Base-by-base conservation (phyloP, 192 early-diverging fungal genomes). In the Gigaspora rosea region DNA sequence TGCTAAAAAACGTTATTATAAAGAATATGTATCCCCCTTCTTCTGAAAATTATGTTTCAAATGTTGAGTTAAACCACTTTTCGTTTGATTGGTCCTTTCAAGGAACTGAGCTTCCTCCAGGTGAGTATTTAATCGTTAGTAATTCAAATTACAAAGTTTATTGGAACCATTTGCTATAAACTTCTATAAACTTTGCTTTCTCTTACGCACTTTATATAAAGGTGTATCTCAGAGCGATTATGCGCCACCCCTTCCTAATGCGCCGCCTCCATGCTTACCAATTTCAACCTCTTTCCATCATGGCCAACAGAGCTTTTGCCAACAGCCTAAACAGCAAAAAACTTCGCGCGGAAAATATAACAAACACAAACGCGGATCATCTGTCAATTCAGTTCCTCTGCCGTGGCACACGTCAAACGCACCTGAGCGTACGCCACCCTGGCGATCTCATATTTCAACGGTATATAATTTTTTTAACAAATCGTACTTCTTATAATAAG, bases 1-100 rank as follows among this genome's bases (percentile, higher is more conserved):
- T 36, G 41, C 66, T n/a, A 18, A 47, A n/a, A 68, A 54, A 50
- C 27, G 3, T 33, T 50, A 18, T 52, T 22, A 3, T 15, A 32
- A 41, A 71, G 33, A 18, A 47, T n/a, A 68, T 68, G 69, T 52
- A 71, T 49, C 48, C 15, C 69, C 16, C 46, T 71, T 49, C n/a
- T 32, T 41, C 41, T 41, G 46, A 33, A 20, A 49, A 52, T 27
- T 49, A 51, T 71, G 13, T 22, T 9, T 22, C 47, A 49, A 49
- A 49, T 27, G 46, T 35, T 32, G n/a, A 71, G 9, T 18, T 4
- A 71, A 68, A n/a, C 36, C 36, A 41, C 41, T 52, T 49, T 51
- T 13, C 69, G 16, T 22, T 49, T 49, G 33, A 22, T 32, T 71
- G 69, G 69, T 49, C 49, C 20, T 27, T 49, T 12, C 18, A 71